Base-by-base conservation (phyloP, 495 filamentous ascomycete species). In the Tuber borchii region DNA sequence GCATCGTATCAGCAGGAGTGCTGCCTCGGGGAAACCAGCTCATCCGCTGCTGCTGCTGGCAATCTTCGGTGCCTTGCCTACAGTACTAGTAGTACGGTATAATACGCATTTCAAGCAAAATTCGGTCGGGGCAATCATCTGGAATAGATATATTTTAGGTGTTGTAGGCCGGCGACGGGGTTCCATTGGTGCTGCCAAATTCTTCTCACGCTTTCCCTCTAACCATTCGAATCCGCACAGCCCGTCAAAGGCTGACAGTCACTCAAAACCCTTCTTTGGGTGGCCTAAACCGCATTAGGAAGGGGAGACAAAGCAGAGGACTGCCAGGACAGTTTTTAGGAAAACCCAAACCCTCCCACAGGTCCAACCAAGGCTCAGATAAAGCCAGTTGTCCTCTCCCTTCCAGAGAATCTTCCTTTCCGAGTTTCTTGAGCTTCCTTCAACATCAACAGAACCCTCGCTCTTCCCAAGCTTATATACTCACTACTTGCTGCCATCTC, bases 341-440 rank as follows among this genome's bases (percentile, higher is more conserved):
- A 1, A n/a, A 61, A 14, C 56, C 56, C 56, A 14, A 65, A 31
- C 56, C 56, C 56, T 31, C 14, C 10, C 26, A 65, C n/a, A 61
- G 22, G 51, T 9, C 51, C n/a, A 26, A 10, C 2, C n/a, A 65
- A 65, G 56, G n/a, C 56, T 65, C 56, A 26, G n/a, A 65, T 65
- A 65, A 65, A 65, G 56, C 56, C 56, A 65, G 56, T 65, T 65
- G 56, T 65, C 56, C 56, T 65, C 56, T 5, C 56, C 26, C 10
- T n/a, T 26, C 56, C 56, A 65, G 56, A 3, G 20, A 65, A 65
- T 22, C 26, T 31, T 14, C 56, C n/a, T 65, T 31, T n/a, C 26
- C 10, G n/a, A 65, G n/a, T 65, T 61, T 61, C 51, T 26, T 22
- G 12, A 26, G 51, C 51, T 61, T 61, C n/a, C 51, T 61, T 8